These are phyloP conservation scores for Arthroderma sp. DNA, from an alignment of 2,329 filamentous ascomycete species.

Conservation along the genomic window DNA sequence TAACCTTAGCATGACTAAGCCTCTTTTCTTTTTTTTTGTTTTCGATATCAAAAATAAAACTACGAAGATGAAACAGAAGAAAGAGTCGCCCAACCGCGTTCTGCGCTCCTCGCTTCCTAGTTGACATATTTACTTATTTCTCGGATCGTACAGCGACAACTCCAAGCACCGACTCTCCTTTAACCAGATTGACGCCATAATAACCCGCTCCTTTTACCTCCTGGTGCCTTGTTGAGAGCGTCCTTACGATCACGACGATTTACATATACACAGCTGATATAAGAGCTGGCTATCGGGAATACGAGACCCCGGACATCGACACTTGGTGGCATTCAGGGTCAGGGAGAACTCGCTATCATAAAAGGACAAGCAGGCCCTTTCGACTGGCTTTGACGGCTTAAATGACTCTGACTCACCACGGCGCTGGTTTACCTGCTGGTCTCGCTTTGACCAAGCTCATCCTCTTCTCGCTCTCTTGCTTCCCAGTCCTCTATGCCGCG, in stretches of 20 bases:
- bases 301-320: too few relatives aligned
- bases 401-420: slow-evolving; percentile 22
- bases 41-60: not conserved
- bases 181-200: not conserved
- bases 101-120: too few relatives aligned
- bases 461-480: slow-evolving; percentile 26
- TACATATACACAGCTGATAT: too few relatives aligned
- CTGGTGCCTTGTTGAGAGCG: too few relatives aligned
- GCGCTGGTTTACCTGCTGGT: slow-evolving; percentile 29
- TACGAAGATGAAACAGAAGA: not conserved
- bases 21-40: too few relatives aligned
- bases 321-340: too few relatives aligned
- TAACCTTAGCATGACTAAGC: not conserved
- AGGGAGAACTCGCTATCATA: too few relatives aligned
- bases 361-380: not conserved
- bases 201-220: not conserved
- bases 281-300: too few relatives aligned
- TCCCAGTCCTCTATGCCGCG: slow-evolving; percentile 30
- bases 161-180: not conserved
- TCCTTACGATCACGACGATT: too few relatives aligned
- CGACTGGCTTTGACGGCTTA: not conserved
- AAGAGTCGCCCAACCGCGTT: not conserved
- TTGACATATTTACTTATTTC: too few relatives aligned
- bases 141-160: too few relatives aligned
- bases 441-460: slow-evolving; percentile 33